A percentile compares a stretch with the other conserved stretches of the same genome.
Conservation (phyloP, 805 yeast species). For the Saccharomycopsis sp. region DNA sequence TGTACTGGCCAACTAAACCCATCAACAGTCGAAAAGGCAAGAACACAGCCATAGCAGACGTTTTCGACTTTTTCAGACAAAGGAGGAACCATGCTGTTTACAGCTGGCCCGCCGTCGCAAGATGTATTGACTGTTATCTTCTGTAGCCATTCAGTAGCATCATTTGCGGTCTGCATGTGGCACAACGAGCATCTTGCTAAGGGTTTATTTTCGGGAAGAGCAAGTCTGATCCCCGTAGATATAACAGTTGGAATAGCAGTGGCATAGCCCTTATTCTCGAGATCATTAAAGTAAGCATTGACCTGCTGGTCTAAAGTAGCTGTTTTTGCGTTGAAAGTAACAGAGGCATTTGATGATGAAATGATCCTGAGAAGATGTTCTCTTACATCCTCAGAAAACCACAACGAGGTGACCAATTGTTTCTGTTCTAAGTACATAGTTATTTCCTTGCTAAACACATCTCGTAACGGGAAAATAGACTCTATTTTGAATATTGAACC, state of each 20-base stretch:
- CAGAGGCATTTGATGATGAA: background rate
- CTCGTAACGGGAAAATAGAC: slow-evolving; percentile 37
- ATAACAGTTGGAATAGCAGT: slow-evolving; percentile 44
- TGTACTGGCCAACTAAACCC: slow-evolving; percentile 36
- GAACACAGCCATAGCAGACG: slow-evolving; percentile 37
- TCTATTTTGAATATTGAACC: slow-evolving; percentile 22
- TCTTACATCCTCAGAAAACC: slow-evolving; percentile 18
- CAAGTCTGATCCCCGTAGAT: slow-evolving; percentile 39
- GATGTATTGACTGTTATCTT: slow-evolving; percentile 37
- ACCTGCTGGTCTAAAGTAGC: slow-evolving; percentile 38
- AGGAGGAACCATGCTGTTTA: background rate
- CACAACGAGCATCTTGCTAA: slow-evolving; percentile 32
- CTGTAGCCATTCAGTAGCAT: slow-evolving; percentile 36
- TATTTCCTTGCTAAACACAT: slow-evolving; percentile 35
- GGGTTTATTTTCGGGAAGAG: slow-evolving; percentile 27
- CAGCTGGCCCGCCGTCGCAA: slow-evolving; percentile 28
- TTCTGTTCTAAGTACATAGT: slow-evolving; percentile 31
- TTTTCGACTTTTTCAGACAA: slow-evolving; percentile 2
- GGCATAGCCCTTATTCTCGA: slow-evolving; percentile 40
- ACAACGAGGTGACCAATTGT: slow-evolving; percentile 25
- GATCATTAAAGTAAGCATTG: slow-evolving; percentile 34
- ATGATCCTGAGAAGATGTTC: slow-evolving; percentile 17
- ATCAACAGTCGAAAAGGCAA: slow-evolving; percentile 32
- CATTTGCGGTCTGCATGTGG: slow-evolving; percentile 32
- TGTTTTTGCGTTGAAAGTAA: slow-evolving; percentile 33